Evolutionary conservation across 2,329 filamentous ascomycete genomes (phyloP), one percentile per base, ranked within the genome.

Genomic region (Phialocephala subalpina): DNA sequence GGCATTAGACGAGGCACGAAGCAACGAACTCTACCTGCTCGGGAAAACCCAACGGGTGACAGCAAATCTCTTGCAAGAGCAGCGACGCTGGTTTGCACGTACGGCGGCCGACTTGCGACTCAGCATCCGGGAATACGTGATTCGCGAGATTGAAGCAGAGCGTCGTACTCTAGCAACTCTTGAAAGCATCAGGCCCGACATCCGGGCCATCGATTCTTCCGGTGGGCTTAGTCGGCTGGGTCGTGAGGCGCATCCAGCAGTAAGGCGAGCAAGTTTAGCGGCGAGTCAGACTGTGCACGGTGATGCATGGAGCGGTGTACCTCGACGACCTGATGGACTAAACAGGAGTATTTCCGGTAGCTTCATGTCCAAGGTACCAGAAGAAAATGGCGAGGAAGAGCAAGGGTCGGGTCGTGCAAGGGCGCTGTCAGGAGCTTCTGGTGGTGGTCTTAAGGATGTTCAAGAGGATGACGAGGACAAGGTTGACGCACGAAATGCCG

Each of bases 241-340:
- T 49, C 89, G 96, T 65, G 96, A 99, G 80, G 83, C 92, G 18
- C 93, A 97, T 77, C 95, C 96, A 2, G 78, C 82, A 66, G 80
- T 82, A 35, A 88, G 96, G 62, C 89, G 95, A 67, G 81, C 90
- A 29, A 95, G 89, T 78, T 80, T 97, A 71, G 92, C 92, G 18
- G 92, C 92, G 56, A 96, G 92, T 74, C 96, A 99, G 80, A 96
- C 96, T 0, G 95, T 96, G 58, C 97, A 97, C 81, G 96, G 96
- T n/a, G 96, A 99, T 78, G 91, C 96, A 18, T 99, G 96, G 96
- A 97, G 93, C 74, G 96, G 96, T 65, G 94, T 97, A 33, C 93
- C 94, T 40, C 87, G 96, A 68, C 89, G 74, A 55, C 73, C 90
- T 35, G 93, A 97, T 73, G 90, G 89, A n/a, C 80, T 93, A 63